Percentiles rank a stretch among this genome's conserved stretches.
These are phyloP conservation scores for Jaapia argillacea DNA, from an alignment of 768 basidiomycete species.

Conservation along the genomic window DNA sequence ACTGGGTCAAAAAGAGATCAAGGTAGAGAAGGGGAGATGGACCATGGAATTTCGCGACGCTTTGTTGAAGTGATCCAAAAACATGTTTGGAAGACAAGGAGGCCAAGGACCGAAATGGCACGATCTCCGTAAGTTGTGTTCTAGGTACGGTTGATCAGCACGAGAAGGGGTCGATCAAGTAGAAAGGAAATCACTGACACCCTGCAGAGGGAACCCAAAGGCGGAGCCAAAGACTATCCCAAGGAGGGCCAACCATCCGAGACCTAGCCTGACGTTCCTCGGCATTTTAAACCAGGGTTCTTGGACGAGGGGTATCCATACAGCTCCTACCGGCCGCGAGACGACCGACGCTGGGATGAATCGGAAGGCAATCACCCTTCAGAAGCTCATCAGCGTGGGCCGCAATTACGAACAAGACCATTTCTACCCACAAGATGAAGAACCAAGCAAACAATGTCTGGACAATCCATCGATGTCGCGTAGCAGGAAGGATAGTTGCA, in stretches of 20 bases:
- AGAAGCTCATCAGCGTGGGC: not conserved
- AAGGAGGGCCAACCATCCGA: constrained; percentile 73
- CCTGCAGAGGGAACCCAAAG: constrained; percentile 63
- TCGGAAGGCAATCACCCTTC: constrained; percentile 72
- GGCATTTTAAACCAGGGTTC: constrained; percentile 58
- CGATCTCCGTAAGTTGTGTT: constrained; percentile 66
- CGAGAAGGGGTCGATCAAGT: constrained; percentile 9
- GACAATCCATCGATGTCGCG: constrained; percentile 75
- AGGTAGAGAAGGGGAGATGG: constrained; percentile 14
- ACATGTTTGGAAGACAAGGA: constrained; percentile 67
- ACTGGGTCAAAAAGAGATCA: not conserved
- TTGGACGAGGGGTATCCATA: constrained; percentile 60
- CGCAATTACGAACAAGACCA: not conserved
- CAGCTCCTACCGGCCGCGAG: constrained; percentile 56
- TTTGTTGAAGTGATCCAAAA: constrained; percentile 63
- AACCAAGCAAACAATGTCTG: constrained; percentile 80
- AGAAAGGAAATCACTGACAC: constrained; percentile 25
- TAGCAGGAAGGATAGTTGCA: constrained; percentile 53
- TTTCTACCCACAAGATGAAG: constrained; percentile 64
- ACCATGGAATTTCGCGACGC: constrained; percentile 65
- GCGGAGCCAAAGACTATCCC: constrained; percentile 79
- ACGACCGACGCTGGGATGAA: constrained; percentile 68
- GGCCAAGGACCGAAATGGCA: constrained; percentile 72
- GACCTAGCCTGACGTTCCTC: constrained; percentile 39
- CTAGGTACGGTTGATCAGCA: constrained; percentile 19